Evolutionary conservation across 1,284 basidiomycete species (phyloP), one percentile per base, ranked within the genome.

Genomic region (Stygiomarasmius scandens): DNA sequence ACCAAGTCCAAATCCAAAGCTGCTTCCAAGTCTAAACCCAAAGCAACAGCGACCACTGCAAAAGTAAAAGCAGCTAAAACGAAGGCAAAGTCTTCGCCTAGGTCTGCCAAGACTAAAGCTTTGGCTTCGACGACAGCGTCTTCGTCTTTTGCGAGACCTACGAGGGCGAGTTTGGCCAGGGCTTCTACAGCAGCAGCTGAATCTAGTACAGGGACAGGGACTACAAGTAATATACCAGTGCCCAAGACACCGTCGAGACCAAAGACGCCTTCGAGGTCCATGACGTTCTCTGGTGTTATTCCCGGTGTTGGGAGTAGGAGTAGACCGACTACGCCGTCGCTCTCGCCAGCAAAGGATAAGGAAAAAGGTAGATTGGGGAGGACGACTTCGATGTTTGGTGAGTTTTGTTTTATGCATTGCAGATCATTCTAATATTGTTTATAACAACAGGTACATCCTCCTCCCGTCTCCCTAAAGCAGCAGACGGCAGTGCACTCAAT

Each of bases 1-100:
- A 59, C 58, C 46, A 56, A 52, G 22, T 60, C 63, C 19, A 63
- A 61, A 48, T 52, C 63, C n/a, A 63, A 58, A 29, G 58, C 56
- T n/a, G n/a, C n/a, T n/a, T n/a, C n/a, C n/a, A n/a, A n/a, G n/a
- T n/a, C n/a, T n/a, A n/a, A n/a, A 24, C 62, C 63, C n/a, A 63
- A 61, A 46, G 55, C 63, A 23, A 62, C 61, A 29, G 58, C 55
- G 1, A 60, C n/a, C n/a, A n/a, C n/a, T n/a, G n/a, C n/a, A n/a
- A n/a, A n/a, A n/a, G n/a, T n/a, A n/a, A n/a, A n/a, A n/a, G n/a
- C n/a, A n/a, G n/a, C n/a, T n/a, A n/a, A n/a, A n/a, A n/a, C n/a
- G n/a, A n/a, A n/a, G n/a, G n/a, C n/a, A n/a, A n/a, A n/a, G n/a
- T 32, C 29, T 32, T 32, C 29, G 5, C 6, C 29, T 32, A 12